Evolutionary conservation across 106 monocot genomes (phyloP), one percentile per base, ranked within the genome.

Genomic region (Allium fistulosum): DNA sequence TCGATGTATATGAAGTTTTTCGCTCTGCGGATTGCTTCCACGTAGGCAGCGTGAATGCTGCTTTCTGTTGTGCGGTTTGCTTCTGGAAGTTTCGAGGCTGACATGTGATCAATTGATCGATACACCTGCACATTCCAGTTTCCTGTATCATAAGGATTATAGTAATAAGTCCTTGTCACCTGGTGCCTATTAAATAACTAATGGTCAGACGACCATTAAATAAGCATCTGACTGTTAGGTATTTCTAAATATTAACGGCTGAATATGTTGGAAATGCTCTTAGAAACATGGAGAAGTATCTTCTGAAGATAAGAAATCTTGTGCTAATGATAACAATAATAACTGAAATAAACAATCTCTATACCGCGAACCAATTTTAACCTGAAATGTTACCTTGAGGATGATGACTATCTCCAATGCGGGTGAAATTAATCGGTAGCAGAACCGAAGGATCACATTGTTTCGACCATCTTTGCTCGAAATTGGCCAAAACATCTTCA

Each of bases 1-100:
- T 84, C 82, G 18, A 86, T 82, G 73, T 86, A 86, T 22, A 86
- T 60, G 68, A 82, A 86, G 55, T 76, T 73, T 57, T 82, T 8
- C 4, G 87, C 87, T 11, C 80, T 10, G 26, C 87, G 59, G 9
- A 87, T 87, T 8, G 78, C 84, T 7, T 51, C 17, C 8, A 88
- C 81, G 48, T 88, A 81, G 0, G 74, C 74, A 7, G 76, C 76
- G 16, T 88, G 84, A 27, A 88, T 81, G 76, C 84, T 84, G 48
- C 57, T 59, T 58, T 84, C 84, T 10, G 59, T 49, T 8, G 50
- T 7, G 13, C 9, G 26, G 3, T 13, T 9, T 3, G 45, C 26
- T 4, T 59, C 46, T 7, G 63, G 65, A 62, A 74, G 27, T 1
- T 9, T 53, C 4, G 37, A 8, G 0, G 26, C 63, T 0, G 87